Percentiles rank a stretch among this genome's conserved stretches.
phyloP scores from a whole-genome alignment of 257 asterid species.

The Nicotiana otophora region DNA sequence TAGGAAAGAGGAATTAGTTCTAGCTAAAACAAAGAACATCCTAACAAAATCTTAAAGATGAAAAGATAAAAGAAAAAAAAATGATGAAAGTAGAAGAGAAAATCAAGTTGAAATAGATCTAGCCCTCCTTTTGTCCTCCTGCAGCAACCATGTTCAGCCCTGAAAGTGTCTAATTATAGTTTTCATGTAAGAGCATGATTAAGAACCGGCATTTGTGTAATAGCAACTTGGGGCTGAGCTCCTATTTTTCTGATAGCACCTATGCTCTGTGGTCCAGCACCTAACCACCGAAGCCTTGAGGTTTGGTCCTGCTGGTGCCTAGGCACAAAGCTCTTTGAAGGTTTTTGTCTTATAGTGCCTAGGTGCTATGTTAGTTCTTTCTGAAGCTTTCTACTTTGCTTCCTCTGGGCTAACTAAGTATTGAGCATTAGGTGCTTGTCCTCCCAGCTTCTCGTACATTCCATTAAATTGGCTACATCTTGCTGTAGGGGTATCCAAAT shows the following conservation, averaged over 20 bases:
- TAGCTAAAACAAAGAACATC: neutral
- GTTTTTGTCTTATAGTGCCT: neutral
- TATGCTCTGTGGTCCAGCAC: neutral
- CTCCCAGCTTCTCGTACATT: neutral
- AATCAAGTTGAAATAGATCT: neutral
- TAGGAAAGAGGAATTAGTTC: neutral
- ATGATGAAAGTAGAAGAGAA: neutral
- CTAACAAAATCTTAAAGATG: neutral
- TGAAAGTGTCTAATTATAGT: neutral
- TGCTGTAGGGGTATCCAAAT: neutral
- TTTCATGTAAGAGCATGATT: neutral
- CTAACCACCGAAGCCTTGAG: neutral
- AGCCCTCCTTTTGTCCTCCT: too few relatives aligned
- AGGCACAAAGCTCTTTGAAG: neutral
- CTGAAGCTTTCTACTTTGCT: constrained; percentile 2
- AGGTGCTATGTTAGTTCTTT: neutral
- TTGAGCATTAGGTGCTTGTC: neutral
- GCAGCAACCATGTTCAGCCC: neutral
- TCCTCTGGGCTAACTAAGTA: neutral
- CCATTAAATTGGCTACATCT: neutral
- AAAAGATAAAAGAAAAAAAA: neutral
- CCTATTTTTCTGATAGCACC: neutral
- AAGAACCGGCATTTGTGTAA: neutral
- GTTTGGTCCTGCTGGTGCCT: neutral
- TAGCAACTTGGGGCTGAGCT: neutral